Conservation (phyloP, 129 eudicot genomes). For the Arctium lappa region DNA sequence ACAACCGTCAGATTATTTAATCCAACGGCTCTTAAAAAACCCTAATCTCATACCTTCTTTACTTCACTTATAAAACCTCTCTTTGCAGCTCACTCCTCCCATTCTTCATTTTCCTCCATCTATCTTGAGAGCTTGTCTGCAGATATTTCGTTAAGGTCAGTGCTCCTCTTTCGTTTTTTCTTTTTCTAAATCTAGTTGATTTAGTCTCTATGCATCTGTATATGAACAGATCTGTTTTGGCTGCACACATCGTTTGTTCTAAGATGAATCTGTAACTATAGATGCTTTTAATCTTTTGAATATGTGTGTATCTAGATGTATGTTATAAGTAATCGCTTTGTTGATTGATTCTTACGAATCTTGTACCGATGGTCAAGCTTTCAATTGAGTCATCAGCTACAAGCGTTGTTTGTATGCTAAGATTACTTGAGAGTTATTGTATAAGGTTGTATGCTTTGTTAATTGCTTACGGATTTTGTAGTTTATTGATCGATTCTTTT, state of each 20-base stretch:
- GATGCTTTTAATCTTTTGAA: not conserved
- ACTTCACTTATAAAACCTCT: conserved; percentile 34
- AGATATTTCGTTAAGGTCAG: conserved; percentile 21
- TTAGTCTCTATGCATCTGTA: not conserved
- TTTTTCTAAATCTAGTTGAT: not conserved
- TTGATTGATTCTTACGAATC: not conserved
- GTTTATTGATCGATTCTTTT: not conserved
- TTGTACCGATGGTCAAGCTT: not conserved
- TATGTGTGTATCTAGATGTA: not conserved
- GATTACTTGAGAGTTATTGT: not conserved
- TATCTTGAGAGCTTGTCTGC: conserved; percentile 1
- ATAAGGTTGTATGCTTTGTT: not conserved
- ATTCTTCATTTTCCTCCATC: conserved; percentile 38
- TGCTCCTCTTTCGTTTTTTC: not conserved
- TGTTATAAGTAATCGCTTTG: not conserved
- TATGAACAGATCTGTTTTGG: not conserved
- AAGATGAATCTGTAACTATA: not conserved
- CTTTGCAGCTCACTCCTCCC: conserved; percentile 25
- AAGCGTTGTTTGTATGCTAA: not conserved
- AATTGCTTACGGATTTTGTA: not conserved
- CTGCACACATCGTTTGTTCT: not conserved
- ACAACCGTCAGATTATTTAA: conserved; percentile 26
- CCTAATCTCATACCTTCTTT: conserved; percentile 26
- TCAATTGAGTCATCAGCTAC: not conserved
- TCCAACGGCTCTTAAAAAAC: conserved; percentile 30